phyloP scores from a whole-genome alignment of 345 rosid species.

The Syzygium aqueum region DNA sequence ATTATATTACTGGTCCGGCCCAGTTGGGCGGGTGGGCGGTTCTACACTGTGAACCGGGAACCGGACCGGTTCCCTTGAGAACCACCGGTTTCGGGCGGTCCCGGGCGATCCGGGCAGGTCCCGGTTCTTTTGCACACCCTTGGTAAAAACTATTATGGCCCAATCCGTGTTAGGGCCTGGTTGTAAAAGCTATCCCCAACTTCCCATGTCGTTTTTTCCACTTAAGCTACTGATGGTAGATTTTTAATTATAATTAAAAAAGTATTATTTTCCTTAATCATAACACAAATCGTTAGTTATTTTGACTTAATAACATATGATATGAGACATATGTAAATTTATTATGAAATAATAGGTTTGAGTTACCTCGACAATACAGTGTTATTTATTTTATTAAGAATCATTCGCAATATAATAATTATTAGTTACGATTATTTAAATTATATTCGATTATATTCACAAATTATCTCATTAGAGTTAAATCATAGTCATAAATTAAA shows the following conservation, averaged over 20 bases:
- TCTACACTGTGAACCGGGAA: too few species aligned
- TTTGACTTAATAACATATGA: background rate
- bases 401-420: background rate
- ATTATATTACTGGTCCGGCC: too few species aligned
- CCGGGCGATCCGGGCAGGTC: too few species aligned
- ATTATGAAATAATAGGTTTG: too few species aligned
- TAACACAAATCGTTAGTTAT: background rate
- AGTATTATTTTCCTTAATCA: background rate
- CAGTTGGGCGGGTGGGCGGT: too few species aligned
- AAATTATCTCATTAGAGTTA: fast-evolving
- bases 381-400: background rate
- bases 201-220: background rate
- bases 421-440: background rate
- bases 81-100: too few species aligned
- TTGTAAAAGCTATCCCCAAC: background rate
- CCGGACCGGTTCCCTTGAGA: too few species aligned
- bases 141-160: fast-evolving
- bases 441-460: background rate
- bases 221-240: background rate
- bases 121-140: too few species aligned
- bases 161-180: background rate
- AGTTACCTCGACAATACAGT: background rate
- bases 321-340: background rate
- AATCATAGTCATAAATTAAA: background rate
- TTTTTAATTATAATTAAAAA: background rate